Base-by-base conservation (phyloP, 345 rosid species). In the Gossypium longicalyx region DNA sequence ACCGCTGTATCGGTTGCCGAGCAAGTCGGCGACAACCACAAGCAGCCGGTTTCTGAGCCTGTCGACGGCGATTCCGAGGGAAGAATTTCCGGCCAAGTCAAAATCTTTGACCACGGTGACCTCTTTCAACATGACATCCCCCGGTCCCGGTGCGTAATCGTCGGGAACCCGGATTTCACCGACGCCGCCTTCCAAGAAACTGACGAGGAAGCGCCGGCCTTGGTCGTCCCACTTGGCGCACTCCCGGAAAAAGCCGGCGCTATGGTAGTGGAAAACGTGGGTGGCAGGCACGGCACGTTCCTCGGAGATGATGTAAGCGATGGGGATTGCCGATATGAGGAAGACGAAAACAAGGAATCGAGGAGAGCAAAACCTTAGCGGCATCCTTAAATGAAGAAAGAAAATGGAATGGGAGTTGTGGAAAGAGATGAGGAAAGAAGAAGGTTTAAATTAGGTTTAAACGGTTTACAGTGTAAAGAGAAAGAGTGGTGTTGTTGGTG, bases 151-250 rank as follows among this genome's bases (percentile, higher is more conserved):
- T 13, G 82, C 71, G 77, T 81, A 58, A 44, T 71, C 80, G 2
- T 67, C 73, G 3, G 93, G 92, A 52, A 94, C 88, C 38, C 45
- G 75, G 57, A 94, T 76, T 82, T 88, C 80, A 19, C 91, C 97
- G 75, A 94, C 56, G 60, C 97, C 94, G 1, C 97, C 97, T 48
- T 88, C 97, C 65, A 94, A 61, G 85, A 80, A 89, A 78, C 93
- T 89, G 79, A 90, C 90, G 79, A 94, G 85, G 86, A 94, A 94
- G 19, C 97, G 88, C 66, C 81, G 85, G 79, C 83, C 73, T 16
- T 66, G 77, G 3, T 80, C 86, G 82, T 94, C 98, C 98, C 98
- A 94, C 89, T 92, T 91, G 74, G 94, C 92, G 84, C 89, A 85
- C 86, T 92, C 98, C 19, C 97, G 91, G 82, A 94, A 19, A 81